Conservation (phyloP, 805 yeast genomes). For the Grigorovia humatica region DNA sequence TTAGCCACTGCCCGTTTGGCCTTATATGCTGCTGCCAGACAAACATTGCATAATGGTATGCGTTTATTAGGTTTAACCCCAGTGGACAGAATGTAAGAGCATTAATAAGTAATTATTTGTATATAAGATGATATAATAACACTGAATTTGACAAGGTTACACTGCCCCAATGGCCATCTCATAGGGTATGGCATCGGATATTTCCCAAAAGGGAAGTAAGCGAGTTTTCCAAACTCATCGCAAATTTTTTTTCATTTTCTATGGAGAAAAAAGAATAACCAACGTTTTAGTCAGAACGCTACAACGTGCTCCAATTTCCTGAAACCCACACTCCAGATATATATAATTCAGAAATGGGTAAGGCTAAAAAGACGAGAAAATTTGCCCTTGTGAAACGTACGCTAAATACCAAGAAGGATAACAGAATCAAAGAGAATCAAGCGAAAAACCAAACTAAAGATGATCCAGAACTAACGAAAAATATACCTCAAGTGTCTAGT, state of each 20-base stretch:
- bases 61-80: constrained; percentile 84
- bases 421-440: constrained; percentile 38
- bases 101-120: not conserved
- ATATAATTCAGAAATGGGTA: constrained; percentile 56
- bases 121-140: not conserved
- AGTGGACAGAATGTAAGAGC: constrained; percentile 80
- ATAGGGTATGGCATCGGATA: not conserved
- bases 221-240: not conserved
- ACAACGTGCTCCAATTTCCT: not conserved
- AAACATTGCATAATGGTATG: constrained; percentile 84
- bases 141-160: not conserved
- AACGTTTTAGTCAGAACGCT: not conserved
- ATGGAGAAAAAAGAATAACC: not conserved
- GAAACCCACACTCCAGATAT: no score
- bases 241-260: not conserved
- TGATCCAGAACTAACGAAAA: constrained; percentile 69
- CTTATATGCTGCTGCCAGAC: constrained; percentile 78
- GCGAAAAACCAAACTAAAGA: constrained; percentile 35
- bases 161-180: no score
- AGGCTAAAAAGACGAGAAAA: constrained; percentile 93
- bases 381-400: constrained; percentile 87
- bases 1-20: constrained; percentile 87
- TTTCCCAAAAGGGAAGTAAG: not conserved
- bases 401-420: constrained; percentile 56
- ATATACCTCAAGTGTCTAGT: constrained; percentile 88